phyloP scores from a whole-genome alignment of 768 basidiomycete species.

The Boletus bicolor region DNA sequence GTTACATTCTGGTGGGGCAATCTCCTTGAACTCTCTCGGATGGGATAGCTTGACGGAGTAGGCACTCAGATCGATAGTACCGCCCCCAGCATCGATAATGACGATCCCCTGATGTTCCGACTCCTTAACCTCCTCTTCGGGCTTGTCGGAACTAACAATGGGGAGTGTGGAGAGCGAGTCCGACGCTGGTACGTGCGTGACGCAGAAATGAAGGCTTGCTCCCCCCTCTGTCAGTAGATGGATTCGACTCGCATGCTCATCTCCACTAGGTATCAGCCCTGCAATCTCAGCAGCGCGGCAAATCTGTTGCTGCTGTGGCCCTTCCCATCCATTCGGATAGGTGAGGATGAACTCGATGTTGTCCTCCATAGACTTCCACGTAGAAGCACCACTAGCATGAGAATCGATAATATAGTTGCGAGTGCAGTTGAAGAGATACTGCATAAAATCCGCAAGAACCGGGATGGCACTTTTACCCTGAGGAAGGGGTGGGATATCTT shows the following conservation, averaged over 20 bases:
- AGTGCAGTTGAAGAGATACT: conserved; percentile 26
- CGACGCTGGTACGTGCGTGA: conserved; percentile 39
- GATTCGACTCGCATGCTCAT: conserved; percentile 15
- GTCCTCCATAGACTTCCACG: conserved; percentile 25
- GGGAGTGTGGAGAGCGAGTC: conserved; percentile 20
- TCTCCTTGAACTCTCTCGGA: conserved; percentile 30
- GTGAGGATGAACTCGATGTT: conserved; percentile 24
- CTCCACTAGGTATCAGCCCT: conserved; percentile 17
- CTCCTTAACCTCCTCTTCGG: neutral
- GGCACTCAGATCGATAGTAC: conserved; percentile 39
- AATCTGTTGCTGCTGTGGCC: conserved; percentile 30
- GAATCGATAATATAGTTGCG: conserved; percentile 21
- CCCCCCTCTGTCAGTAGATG: conserved; percentile 29
- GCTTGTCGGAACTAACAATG: neutral
- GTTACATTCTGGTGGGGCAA: conserved; percentile 32
- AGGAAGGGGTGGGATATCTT: conserved; percentile 26
- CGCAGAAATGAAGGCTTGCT: conserved; percentile 35
- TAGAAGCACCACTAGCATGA: conserved; percentile 25
- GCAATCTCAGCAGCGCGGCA: conserved; percentile 24
- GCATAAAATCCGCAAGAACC: conserved; percentile 27
- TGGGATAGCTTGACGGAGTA: conserved; percentile 28
- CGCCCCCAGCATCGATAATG: conserved; percentile 45
- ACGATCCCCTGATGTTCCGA: conserved; percentile 36
- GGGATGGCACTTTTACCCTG: conserved; percentile 15
- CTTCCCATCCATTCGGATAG: conserved; percentile 35